Conservation (phyloP, 2,329 filamentous ascomycete genomes). For the Neophaeococcomyces mojaviensis region DNA sequence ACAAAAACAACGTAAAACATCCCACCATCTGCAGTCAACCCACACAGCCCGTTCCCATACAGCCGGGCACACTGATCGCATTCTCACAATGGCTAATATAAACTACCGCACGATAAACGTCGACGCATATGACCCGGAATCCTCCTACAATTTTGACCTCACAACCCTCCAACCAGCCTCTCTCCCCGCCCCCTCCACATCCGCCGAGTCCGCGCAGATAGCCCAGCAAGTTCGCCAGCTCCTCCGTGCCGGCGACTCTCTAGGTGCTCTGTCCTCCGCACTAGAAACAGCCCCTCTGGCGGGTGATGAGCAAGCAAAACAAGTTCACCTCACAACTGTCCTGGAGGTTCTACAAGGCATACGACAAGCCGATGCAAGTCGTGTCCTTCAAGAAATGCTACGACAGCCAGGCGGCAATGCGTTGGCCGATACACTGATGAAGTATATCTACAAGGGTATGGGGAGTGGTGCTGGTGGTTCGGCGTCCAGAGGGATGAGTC, state of each 20-base stretch:
- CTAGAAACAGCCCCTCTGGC: constrained; percentile 75
- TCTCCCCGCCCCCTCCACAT: constrained; percentile 59
- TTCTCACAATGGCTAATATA: constrained; percentile 39
- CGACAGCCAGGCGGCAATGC: constrained; percentile 71
- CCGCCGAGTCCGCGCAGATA: constrained; percentile 69
- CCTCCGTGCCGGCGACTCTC: constrained; percentile 74
- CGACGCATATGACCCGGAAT: constrained; percentile 83
- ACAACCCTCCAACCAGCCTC: constrained; percentile 71
- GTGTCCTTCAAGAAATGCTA: constrained; percentile 76
- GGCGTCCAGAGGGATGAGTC: constrained; percentile 30
- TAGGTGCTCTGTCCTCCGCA: constrained; percentile 76
- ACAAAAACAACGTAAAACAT: too few species aligned
- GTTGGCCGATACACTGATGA: constrained; percentile 87
- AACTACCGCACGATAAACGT: constrained; percentile 88
- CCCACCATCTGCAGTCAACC: too few species aligned
- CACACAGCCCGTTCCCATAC: background rate
- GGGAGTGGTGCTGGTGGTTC: constrained; percentile 13
- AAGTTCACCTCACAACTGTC: constrained; percentile 78
- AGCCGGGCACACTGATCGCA: too few species aligned
- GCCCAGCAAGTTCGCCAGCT: constrained; percentile 79
- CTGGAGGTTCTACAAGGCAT: constrained; percentile 93
- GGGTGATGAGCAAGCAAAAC: constrained; percentile 52
- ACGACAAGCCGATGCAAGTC: constrained; percentile 90
- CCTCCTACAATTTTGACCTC: constrained; percentile 82
- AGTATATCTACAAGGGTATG: constrained; percentile 66